Percentiles rank a stretch among this genome's conserved stretches.
These are phyloP conservation scores for Cordyceps pruinosa DNA, from an alignment of 2,329 filamentous ascomycete genomes.

Conservation along the genomic window DNA sequence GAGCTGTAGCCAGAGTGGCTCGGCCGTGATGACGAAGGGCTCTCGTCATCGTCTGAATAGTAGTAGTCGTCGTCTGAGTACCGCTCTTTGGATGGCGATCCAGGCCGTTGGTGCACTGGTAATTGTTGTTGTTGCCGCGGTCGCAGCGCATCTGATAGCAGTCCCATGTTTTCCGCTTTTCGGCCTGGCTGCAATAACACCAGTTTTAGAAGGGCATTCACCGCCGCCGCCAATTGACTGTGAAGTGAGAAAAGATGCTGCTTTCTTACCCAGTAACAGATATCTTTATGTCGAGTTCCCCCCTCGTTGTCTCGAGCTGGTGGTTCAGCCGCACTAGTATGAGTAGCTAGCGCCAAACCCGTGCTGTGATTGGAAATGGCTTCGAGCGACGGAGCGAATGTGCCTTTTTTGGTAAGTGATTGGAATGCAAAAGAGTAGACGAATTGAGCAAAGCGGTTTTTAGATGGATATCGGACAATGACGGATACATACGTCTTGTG, in stretches of 20 bases:
- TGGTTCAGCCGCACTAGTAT: constrained; percentile 5
- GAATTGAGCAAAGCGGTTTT: background rate
- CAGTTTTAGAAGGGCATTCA: background rate
- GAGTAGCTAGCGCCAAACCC: background rate
- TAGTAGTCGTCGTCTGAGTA: constrained; percentile 44
- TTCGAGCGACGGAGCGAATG: background rate
- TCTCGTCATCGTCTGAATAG: constrained; percentile 39
- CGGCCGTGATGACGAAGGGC: constrained; percentile 30
- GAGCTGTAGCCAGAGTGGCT: constrained; percentile 47
- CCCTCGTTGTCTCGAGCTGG: background rate
- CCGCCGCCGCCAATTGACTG: background rate
- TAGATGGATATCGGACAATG: background rate
- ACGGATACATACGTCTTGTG: background rate
- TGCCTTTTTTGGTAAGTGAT: background rate
- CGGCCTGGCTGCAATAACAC: background rate
- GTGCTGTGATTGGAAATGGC: background rate
- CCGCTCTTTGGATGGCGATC: constrained; percentile 40
- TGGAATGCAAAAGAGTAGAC: background rate
- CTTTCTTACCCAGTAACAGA: background rate
- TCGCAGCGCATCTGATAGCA: constrained; percentile 41
- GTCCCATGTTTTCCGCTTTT: constrained; percentile 37
- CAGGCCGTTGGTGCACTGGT: constrained; percentile 44
- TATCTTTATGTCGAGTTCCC: background rate
- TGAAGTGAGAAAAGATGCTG: background rate
- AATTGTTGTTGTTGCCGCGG: constrained; percentile 37